Evolutionary conservation across 2,329 filamentous ascomycete genomes (phyloP), one percentile per base, ranked within the genome.

Genomic region (Annulohypoxylon truncatum): DNA sequence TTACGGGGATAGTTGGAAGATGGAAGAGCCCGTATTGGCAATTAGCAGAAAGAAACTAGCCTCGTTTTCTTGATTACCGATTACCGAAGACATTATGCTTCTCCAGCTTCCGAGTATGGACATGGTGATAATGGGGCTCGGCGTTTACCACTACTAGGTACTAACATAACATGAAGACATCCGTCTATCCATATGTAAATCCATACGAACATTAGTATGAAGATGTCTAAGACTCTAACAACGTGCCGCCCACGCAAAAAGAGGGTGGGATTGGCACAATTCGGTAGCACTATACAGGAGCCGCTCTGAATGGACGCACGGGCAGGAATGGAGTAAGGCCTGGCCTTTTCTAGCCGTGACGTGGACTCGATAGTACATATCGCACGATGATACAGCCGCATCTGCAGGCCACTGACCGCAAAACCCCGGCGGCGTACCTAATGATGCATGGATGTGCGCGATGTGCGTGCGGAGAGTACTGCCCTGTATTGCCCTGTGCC

Each of bases 351-450:
- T 40, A 56, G 50, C 50, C 50, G 58, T 70, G 67, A 70, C 67
- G 65, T 70, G 67, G 67, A 66, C 59, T 63, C 42, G 59, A 61
- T 53, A 28, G 52, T 58, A 66, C 57, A 59, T 68, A 65, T 66
- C 40, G 64, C 64, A 60, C 64, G 46, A 66, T 70, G 67, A 70
- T 70, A 70, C 67, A 70, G 67, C 67, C 67, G 67, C 67, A 70
- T 67, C 64, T 63, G 64, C 67, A 62, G 62, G 64, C 61, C 55
- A 64, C 61, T 69, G 53, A 69, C 67, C 67, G 64, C 67, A 65
- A 64, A 46, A 61, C 61, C 64, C 64, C 64, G 60, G 50, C 53
- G 47, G 52, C 28, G 26, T 29, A 31, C 20, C 20, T 46, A 46
- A 44, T 44, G 20, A 61, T 58, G 67, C 61, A 65, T 65, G 58